Conservation (phyloP, 805 yeast genomes). For the Metschnikowia kunwiensis region DNA sequence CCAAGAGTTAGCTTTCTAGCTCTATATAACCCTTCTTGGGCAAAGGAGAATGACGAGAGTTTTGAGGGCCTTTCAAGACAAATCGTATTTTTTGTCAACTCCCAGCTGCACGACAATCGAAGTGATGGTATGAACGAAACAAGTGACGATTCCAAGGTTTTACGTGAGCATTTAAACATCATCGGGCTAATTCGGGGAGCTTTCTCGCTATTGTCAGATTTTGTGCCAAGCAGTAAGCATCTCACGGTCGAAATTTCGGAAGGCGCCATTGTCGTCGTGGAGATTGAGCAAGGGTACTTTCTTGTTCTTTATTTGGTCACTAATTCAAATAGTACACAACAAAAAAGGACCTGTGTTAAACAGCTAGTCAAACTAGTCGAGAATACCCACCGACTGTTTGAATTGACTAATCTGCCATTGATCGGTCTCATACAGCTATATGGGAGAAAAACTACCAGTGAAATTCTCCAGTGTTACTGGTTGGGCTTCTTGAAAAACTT, state of each 20-base stretch:
- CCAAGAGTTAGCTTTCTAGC: conserved; percentile 24
- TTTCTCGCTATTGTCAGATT: conserved; percentile 28
- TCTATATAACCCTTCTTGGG: conserved; percentile 32
- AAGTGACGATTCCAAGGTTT: background rate
- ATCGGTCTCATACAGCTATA: conserved; percentile 16
- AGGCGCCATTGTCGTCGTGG: conserved; percentile 25
- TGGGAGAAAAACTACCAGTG: conserved; percentile 18
- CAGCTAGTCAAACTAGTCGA: conserved; percentile 27
- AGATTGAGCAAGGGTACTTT: conserved; percentile 25
- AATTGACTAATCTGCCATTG: conserved; percentile 27
- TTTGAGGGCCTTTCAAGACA: conserved; percentile 32
- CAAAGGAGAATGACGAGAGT: conserved; percentile 24
- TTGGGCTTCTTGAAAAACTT: conserved; percentile 24
- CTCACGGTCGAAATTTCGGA: conserved; percentile 25
- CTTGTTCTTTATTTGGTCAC: conserved; percentile 28
- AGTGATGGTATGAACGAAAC: too few species aligned
- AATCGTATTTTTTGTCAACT: conserved; percentile 29
- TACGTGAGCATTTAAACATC: conserved; percentile 26
- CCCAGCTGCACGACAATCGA: conserved; percentile 9
- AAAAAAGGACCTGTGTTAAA: conserved; percentile 20
- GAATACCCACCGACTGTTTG: conserved; percentile 25
- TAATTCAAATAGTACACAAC: conserved; percentile 12
- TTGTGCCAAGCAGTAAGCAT: conserved; percentile 17
- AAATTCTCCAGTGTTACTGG: conserved; percentile 28
- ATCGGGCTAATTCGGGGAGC: conserved; percentile 39